phyloP scores from a whole-genome alignment of 1,284 basidiomycete species.

The Rugosomyces carneus region DNA sequence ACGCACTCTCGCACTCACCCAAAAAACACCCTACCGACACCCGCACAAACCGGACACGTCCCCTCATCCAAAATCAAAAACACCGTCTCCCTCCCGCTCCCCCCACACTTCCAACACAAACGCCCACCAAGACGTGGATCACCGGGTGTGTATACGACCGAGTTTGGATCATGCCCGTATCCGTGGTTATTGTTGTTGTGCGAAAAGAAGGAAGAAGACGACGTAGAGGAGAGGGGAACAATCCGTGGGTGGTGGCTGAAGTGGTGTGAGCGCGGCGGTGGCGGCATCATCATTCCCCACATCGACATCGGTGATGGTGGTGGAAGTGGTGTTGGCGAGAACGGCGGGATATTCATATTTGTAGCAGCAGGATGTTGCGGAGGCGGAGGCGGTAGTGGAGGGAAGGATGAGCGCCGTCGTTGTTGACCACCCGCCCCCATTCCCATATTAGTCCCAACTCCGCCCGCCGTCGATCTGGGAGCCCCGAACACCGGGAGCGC shows the following conservation, averaged over 20 bases:
- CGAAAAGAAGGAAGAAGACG: conserved; percentile 1
- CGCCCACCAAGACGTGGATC: conserved; percentile 67
- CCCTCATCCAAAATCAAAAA: conserved; percentile 43
- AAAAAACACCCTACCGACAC: conserved; percentile 50
- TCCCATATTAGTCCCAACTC: no score
- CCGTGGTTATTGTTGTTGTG: background rate
- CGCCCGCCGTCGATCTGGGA: background rate
- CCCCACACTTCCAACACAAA: conserved; percentile 60
- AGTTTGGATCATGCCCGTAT: conserved; percentile 29
- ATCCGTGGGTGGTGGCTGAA: no score
- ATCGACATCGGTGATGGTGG: no score
- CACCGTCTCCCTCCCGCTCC: conserved; percentile 46
- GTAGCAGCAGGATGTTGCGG: background rate
- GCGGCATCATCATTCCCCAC: no score
- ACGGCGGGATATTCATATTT: no score
- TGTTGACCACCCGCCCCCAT: background rate
- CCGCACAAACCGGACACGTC: conserved; percentile 48
- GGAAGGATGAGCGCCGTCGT: background rate
- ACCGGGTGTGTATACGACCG: conserved; percentile 50
- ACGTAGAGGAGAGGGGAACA: background rate
- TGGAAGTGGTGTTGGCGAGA: no score
- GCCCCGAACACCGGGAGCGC: background rate
- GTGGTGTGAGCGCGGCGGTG: no score
- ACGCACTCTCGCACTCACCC: no score
- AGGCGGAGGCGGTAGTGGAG: background rate